Evolutionary conservation across 805 yeast species (phyloP), one percentile per base, ranked within the genome.

Genomic region (Candida manassasensis): DNA sequence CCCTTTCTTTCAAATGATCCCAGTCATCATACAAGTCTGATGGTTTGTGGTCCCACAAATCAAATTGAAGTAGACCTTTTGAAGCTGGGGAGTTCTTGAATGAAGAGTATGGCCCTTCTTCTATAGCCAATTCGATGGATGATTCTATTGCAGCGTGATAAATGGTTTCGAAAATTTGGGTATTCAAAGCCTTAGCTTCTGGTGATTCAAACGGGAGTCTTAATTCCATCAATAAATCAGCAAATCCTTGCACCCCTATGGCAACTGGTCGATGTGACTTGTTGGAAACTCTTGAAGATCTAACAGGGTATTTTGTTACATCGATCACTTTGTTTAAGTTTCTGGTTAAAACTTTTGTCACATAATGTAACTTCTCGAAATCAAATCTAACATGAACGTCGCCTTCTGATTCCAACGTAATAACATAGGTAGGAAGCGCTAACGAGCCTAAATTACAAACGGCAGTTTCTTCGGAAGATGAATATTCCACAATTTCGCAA

Each of bases 171-270:
- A 89, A 90, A 39, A 90, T 87, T 61, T 85, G 89, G 36, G 74
- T 69, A 63, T 90, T 90, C 41, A 90, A 67, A 40, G 65, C 61
- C 55, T 75, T 76, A 11, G 97, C 96, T 50, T 77, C 83, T 21
- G 69, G 63, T 24, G 95, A 84, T 47, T 87, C 97, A 57, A 89
- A 90, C 28, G 97, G 93, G 39, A 86, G 52, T 50, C 95, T 77
- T 42, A 90, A 67, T 45, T 73, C 69, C 72, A 86, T 75, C 60
- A 87, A 90, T 2, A 81, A 71, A 59, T 90, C 97, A 19, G 97
- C 96, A 36, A 90, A 69, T 39, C 98, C 98, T 61, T 90, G 96
- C n/a, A 90, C 96, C 47, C 98, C 98, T 15, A 90, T 63, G n/a
- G 97, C 97, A 50, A 90, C 77, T 14, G 98, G 97, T 49, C 98